phyloP scores from a whole-genome alignment of 331 rosid genomes.

The Arachis monticola region DNA sequence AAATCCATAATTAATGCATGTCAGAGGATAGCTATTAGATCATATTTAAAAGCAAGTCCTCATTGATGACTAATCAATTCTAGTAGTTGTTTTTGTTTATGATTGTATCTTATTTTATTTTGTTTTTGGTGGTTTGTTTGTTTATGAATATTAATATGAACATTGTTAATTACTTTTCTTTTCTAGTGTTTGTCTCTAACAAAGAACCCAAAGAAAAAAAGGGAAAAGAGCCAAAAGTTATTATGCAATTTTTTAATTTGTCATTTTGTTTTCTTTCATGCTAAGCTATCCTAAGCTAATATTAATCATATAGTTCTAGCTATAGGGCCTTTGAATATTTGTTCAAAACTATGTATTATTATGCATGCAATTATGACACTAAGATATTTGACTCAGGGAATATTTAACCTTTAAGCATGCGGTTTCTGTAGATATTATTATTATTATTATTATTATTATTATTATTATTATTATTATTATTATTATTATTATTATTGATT shows the following conservation, averaged over 20 bases:
- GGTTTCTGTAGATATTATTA: conserved; percentile 14
- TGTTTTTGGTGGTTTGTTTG: too few species aligned
- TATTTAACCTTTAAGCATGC: conserved; percentile 40
- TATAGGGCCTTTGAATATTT: conserved; percentile 19
- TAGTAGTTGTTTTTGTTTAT: neutral
- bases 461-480: too few species aligned
- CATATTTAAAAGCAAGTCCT: neutral
- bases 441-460: neutral
- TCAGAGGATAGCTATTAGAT: conserved; percentile 17
- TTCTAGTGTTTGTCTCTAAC: neutral
- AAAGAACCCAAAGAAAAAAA: conserved; percentile 8
- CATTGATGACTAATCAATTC: neutral
- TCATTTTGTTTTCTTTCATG: conserved; percentile 43
- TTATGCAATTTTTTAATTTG: conserved; percentile 38
- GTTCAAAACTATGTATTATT: conserved; percentile 1
- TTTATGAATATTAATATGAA: neutral
- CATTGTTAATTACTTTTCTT: neutral
- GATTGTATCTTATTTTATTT: neutral
- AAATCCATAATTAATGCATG: neutral
- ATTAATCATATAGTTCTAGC: neutral
- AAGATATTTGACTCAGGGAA: conserved; percentile 34
- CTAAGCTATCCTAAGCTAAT: conserved; percentile 28
- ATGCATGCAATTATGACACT: conserved; percentile 35
- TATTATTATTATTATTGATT: neutral
- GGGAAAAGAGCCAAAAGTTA: conserved; percentile 15